These are phyloP conservation scores for Parasitella parasitica DNA, from an alignment of 371 early-diverging fungal genomes.

Conservation along the genomic window DNA sequence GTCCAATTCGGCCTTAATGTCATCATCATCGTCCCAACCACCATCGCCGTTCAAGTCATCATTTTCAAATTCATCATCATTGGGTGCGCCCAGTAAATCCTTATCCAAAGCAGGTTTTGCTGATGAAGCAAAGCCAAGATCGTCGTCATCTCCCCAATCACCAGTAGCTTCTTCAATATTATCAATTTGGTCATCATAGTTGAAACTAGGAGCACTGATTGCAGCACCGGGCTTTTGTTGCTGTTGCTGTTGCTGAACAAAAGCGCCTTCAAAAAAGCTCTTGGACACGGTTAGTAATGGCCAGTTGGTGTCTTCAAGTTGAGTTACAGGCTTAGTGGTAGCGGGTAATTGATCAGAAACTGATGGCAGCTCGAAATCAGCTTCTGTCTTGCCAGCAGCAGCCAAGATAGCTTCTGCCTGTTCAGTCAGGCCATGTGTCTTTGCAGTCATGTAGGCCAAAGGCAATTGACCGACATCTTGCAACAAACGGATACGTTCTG, in stretches of 20 bases:
- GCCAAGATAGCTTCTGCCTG: conserved; percentile 80
- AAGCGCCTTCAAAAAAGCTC: conserved; percentile 68
- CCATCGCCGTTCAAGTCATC: conserved; percentile 51
- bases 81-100: conserved; percentile 28
- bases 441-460: conserved; percentile 91
- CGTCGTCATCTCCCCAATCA: conserved; percentile 74
- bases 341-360: conserved; percentile 48
- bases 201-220: conserved; percentile 41
- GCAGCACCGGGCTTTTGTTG: conserved; percentile 17
- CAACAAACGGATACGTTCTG: conserved; percentile 79
- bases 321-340: conserved; percentile 66
- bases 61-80: conserved; percentile 35
- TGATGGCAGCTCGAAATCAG: conserved; percentile 59
- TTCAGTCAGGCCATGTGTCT: conserved; percentile 81
- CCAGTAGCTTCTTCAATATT: conserved; percentile 57
- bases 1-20: conserved; percentile 62
- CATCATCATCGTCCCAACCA: conserved; percentile 62
- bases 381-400: conserved; percentile 64
- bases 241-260: conserved; percentile 30
- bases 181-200: conserved; percentile 52
- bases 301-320: conserved; percentile 83
- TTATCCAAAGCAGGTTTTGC: conserved; percentile 8
- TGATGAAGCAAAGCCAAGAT: conserved; percentile 32
- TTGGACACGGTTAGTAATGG: conserved; percentile 77
- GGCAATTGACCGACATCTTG: conserved; percentile 83